Evolutionary conservation across 1,284 basidiomycete genomes (phyloP), one percentile per base, ranked within the genome.

Genomic region (Meripilus lineatus): DNA sequence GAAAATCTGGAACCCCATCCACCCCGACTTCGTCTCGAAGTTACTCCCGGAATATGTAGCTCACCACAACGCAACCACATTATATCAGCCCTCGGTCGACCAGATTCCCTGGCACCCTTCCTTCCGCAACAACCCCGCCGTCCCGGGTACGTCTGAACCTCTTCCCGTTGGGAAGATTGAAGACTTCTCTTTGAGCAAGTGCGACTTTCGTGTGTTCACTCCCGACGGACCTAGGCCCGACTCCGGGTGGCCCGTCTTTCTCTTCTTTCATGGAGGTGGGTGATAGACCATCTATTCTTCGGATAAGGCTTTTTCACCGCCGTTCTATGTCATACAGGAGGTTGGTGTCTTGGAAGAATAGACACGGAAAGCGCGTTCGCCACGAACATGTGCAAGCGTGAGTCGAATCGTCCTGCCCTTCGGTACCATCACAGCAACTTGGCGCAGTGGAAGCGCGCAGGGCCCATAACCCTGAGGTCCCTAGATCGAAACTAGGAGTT

Each of bases 301-400:
- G 35, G 21, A 15, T 40, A n/a, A 26, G 22, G 8, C 30, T 28
- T 36, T 13, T 11, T 45, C 52, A 37, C 44, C 49, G 4, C 37
- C 47, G 42, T 46, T 49, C 40, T 21, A 5, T 38, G 8, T 21
- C 25, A 21, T 32, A 18, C 49, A 79, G 81, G 81, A 22, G 84
- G 83, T 30, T 86, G 82, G 83, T 85, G 82, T 0, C 65, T 86
- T 3, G 83, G 83, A 0, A 73, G 67, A 45, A 79, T 84, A 50
- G 57, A 63, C 18, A 74, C 74, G 11, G 79, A 83, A 49, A 76
- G 74, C 24, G 64, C 75, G 3, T 81, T 86, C 51, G 67, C 69
- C 14, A 77, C 74, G 5, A 74, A 73, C 39, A 73, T 80, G 68
- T 77, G 75, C 63, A 70, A 73, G 48, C 64, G 80, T 81, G 45